phyloP scores from a whole-genome alignment of 768 basidiomycete genomes.

The Dacryopinax spathularia region DNA sequence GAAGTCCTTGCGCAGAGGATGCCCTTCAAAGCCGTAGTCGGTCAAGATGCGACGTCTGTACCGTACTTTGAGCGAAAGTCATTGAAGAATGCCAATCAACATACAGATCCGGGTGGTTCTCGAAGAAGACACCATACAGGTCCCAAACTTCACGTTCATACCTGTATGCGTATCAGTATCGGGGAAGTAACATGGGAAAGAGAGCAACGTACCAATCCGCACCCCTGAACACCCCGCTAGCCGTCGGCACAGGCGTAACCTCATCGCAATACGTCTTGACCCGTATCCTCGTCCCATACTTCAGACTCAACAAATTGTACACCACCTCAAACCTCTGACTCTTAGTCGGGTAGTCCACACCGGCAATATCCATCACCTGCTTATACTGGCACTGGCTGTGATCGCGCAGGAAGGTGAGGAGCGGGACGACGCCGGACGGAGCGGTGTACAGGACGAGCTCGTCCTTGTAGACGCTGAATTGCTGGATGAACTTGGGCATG shows the following conservation, averaged over 20 bases:
- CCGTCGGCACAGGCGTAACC: slow-evolving; percentile 78
- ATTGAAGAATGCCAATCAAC: slow-evolving; percentile 22
- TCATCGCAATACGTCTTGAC: slow-evolving; percentile 97
- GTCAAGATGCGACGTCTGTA: slow-evolving; percentile 86
- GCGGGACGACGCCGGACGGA: slow-evolving; percentile 67
- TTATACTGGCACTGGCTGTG: slow-evolving; percentile 94
- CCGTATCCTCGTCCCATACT: slow-evolving; percentile 67
- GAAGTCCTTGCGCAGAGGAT: slow-evolving; percentile 96
- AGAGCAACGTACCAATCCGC: slow-evolving; percentile 70
- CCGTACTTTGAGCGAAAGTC: slow-evolving; percentile 8
- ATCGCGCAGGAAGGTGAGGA: slow-evolving; percentile 85
- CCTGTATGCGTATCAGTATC: slow-evolving; percentile 29
- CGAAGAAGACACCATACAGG: slow-evolving; percentile 92
- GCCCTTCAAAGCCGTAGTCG: slow-evolving; percentile 97
- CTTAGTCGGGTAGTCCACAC: slow-evolving; percentile 87
- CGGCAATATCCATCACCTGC: slow-evolving; percentile 80
- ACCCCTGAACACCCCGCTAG: slow-evolving; percentile 62
- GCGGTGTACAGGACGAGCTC: slow-evolving; percentile 81
- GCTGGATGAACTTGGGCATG: slow-evolving; percentile 93
- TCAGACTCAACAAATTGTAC: slow-evolving; percentile 79
- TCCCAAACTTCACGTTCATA: slow-evolving; percentile 99
- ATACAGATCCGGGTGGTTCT: slow-evolving; percentile 87
- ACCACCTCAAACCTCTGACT: slow-evolving; percentile 93
- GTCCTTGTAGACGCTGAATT: slow-evolving; percentile 93
- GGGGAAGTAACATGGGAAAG: background rate